Conservation (phyloP, 1,139 yeast species). For the Geotrichum australiense region DNA sequence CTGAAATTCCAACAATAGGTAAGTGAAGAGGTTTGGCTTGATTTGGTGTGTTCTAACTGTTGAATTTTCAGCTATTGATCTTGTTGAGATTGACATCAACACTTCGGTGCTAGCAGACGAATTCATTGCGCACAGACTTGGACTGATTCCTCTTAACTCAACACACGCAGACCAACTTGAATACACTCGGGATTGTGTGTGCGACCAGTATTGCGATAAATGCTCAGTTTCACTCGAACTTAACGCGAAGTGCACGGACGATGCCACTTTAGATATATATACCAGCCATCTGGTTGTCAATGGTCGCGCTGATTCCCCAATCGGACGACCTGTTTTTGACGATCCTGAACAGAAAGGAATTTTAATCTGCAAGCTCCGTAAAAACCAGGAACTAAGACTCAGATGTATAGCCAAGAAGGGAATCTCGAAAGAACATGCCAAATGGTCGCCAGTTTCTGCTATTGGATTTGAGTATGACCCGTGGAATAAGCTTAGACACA, state of each 20-base stretch:
- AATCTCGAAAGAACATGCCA: conserved; percentile 96
- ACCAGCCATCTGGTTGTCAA: conserved; percentile 62
- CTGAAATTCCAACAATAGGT: conserved; percentile 82
- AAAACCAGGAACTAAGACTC: conserved; percentile 83
- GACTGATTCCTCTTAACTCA: conserved; percentile 81
- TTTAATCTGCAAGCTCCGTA: conserved; percentile 80
- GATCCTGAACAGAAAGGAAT: conserved; percentile 79
- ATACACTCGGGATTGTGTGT: conserved; percentile 91
- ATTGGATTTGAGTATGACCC: conserved; percentile 97
- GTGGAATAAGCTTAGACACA: conserved; percentile 95
- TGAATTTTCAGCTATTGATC: conserved; percentile 64
- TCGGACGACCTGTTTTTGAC: conserved; percentile 76
- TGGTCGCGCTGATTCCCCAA: conserved; percentile 31
- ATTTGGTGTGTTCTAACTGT: neutral
- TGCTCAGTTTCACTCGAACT: conserved; percentile 85
- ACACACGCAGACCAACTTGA: conserved; percentile 61
- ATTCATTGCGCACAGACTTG: conserved; percentile 86
- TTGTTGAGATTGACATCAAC: conserved; percentile 89
- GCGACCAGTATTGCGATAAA: conserved; percentile 94
- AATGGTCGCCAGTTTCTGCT: conserved; percentile 98
- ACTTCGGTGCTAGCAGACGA: conserved; percentile 96
- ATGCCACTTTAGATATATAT: conserved; percentile 82
- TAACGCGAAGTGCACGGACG: conserved; percentile 83
- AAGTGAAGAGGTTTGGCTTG: conserved; percentile 12
- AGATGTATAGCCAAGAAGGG: conserved; percentile 97